A percentile compares a stretch with the other conserved stretches of the same genome.
phyloP scores from a whole-genome alignment of 441 rosid species.

The Populus hybrid region DNA sequence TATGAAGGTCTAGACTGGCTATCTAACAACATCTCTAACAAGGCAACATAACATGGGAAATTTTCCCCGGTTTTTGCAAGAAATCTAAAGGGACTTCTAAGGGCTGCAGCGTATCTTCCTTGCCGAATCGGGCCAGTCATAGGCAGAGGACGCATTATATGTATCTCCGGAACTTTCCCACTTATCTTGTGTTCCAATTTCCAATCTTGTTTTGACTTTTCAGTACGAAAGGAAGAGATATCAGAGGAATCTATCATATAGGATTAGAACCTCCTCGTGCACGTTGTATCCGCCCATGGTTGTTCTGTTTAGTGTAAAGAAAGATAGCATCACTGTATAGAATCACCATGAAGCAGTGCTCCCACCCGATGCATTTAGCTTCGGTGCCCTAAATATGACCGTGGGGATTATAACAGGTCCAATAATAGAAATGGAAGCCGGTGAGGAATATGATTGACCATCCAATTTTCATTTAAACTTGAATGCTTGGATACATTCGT shows the following conservation, averaged over 20 bases:
- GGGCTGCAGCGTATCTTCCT: background rate
- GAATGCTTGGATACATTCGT: background rate
- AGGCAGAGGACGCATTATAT: background rate
- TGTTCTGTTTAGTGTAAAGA: no score
- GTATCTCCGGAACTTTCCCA: background rate
- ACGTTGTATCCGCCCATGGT: background rate
- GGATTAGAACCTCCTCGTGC: background rate
- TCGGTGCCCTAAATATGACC: background rate
- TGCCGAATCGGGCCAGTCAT: background rate
- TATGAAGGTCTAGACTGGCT: constrained; percentile 79
- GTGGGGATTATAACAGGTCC: background rate
- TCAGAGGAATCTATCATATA: background rate
- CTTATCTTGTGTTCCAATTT: background rate
- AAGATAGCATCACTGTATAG: background rate
- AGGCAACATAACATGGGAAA: constrained; percentile 15
- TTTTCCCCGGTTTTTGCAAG: background rate
- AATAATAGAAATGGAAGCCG: background rate
- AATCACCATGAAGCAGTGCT: background rate
- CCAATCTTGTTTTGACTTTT: background rate
- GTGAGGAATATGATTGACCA: background rate
- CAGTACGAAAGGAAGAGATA: background rate
- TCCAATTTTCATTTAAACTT: background rate
- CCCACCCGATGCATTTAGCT: background rate
- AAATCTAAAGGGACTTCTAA: no score
- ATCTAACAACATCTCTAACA: constrained; percentile 32